Percentiles rank a stretch among this genome's conserved stretches.
phyloP scores from a whole-genome alignment of 1,139 yeast genomes.

The Suhomyces yuchorum region DNA sequence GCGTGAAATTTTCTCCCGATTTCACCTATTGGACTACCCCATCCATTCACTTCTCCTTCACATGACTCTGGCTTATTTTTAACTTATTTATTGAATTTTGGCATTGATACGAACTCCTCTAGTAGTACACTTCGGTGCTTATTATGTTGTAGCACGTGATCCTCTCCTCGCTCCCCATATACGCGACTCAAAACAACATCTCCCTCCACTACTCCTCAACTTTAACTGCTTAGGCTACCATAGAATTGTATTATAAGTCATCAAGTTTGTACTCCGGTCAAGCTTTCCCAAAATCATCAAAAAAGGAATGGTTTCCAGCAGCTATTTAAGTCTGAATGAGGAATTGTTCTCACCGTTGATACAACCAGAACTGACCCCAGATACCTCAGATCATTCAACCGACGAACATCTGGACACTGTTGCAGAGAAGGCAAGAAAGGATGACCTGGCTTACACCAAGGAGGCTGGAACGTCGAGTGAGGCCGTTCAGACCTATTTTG shows the following conservation, averaged over 20 bases:
- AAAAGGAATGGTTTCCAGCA: conserved; percentile 2
- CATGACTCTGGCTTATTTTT: background rate
- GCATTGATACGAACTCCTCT: background rate
- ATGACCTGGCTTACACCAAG: background rate
- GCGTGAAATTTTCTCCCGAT: background rate
- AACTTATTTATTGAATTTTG: background rate
- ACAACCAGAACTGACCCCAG: conserved; percentile 17
- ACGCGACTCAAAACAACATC: conserved; percentile 7
- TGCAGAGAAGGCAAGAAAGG: background rate
- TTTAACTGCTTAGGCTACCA: background rate
- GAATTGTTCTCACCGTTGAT: conserved; percentile 17
- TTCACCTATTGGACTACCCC: background rate
- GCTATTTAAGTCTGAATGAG: background rate
- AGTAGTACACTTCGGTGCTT: background rate
- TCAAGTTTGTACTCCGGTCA: background rate
- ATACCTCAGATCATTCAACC: conserved; percentile 20
- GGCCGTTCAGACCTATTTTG: background rate
- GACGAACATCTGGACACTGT: conserved; percentile 11
- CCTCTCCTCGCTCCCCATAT: background rate
- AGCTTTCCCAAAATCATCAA: background rate
- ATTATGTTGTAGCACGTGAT: background rate
- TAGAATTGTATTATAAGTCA: background rate
- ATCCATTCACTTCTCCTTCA: background rate
- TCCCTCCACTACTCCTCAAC: background rate
- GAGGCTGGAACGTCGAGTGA: background rate